Base-by-base conservation (phyloP, 495 filamentous ascomycete genomes). In the Podospora appendiculata region DNA sequence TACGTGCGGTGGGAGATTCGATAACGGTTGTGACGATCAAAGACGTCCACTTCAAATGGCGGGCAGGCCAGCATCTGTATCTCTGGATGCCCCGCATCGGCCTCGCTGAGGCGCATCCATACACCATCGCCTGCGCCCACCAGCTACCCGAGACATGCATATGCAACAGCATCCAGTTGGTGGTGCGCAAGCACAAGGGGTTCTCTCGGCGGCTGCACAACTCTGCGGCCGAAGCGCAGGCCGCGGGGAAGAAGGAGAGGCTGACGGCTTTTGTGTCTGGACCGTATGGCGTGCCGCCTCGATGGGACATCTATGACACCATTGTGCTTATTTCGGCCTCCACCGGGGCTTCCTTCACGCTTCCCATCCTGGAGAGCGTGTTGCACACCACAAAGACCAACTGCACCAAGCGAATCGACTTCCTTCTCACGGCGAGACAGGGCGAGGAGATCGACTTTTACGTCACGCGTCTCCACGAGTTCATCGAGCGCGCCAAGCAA, bases 21-120 rank as follows among this genome's bases (percentile, higher is more conserved):
- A 77, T 83, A 47, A 90, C 87, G 4, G 78, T 82, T 6, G 68
- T 95, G 25, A 84, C 81, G 3, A 83, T 94, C 58, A 70, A 77
- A 41, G 79, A 86, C 45, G 80, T 87, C 0, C 76, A 82, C 18
- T 80, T 91, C 53, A 69, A 63, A 14, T 95, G 90, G 90, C 72
- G 72, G 13, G 72, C 88, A 0, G 90, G 90, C 10, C 88, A 93
- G 58, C 86, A 93, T 56, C 73, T 90, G 4, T 89, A 90, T 54
- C 73, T 95, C 6, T 85, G 84, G 57, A 73, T 85, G 51, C 89
- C 87, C 54, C 74, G 71, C 4, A 65, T 95, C 8, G 82, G 78
- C 0, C 79, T 80, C 0, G 60, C 90, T 4, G 86, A 94, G 63
- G 80, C 79, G 1, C 90, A 95, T 50, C 90, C 90, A 0, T 93